These are phyloP conservation scores for Wickerhamiella spandovensis DNA, from an alignment of 805 yeast genomes.

Conservation along the genomic window DNA sequence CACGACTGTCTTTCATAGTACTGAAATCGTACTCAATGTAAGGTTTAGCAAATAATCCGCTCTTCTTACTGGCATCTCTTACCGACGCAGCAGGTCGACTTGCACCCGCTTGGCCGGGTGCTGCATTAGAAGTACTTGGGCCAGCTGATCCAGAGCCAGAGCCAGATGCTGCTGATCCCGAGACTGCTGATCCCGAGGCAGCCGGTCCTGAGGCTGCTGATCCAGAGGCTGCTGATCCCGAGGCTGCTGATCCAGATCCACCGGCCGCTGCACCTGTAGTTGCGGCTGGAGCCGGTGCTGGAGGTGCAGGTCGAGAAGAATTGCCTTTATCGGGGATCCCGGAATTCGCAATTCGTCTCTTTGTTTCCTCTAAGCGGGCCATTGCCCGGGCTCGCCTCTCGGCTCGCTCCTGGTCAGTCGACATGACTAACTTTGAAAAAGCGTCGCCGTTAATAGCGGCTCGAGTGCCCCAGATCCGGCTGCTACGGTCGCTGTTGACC, in stretches of 20 bases:
- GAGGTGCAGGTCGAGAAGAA: neutral
- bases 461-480: constrained; percentile 13
- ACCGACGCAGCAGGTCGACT: neutral
- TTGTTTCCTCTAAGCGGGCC: constrained; percentile 15
- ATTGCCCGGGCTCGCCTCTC: constrained; percentile 15
- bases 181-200: neutral
- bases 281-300: neutral
- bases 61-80: neutral
- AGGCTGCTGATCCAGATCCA: no score
- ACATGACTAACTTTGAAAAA: neutral
- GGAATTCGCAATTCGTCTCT: constrained; percentile 5
- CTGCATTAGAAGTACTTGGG: no score
- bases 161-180: neutral
- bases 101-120: neutral
- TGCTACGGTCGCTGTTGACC: constrained; percentile 13
- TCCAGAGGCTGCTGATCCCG: no score
- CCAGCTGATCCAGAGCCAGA: neutral
- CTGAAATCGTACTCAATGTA: constrained; percentile 54
- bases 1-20: constrained; percentile 75
- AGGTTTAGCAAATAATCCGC: constrained; percentile 11
- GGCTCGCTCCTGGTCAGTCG: constrained; percentile 13
- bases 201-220: no score
- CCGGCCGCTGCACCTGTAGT: no score
- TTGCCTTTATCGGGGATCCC: neutral
- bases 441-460: constrained; percentile 1